Conservation (phyloP, 2,329 filamentous ascomycete species). For the Stachybotrys chlorohalonatus region DNA sequence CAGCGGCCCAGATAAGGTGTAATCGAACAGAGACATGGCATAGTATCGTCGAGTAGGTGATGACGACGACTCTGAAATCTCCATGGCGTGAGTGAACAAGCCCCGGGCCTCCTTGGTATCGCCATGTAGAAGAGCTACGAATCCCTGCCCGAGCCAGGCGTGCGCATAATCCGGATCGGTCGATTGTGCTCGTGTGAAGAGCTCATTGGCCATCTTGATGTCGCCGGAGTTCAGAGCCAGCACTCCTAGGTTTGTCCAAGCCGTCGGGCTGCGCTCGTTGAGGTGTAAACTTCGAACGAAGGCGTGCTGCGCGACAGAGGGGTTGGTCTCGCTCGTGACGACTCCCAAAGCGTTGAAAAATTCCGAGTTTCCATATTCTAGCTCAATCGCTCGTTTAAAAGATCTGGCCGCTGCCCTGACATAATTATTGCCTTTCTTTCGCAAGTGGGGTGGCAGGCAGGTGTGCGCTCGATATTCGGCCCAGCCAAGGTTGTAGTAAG, state of each 20-base stretch:
- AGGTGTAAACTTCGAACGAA: constrained; percentile 89
- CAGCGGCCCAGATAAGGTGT: constrained; percentile 52
- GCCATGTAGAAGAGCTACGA: constrained; percentile 70
- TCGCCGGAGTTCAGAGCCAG: constrained; percentile 82
- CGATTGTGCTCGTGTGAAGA: constrained; percentile 85
- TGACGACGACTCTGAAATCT: constrained; percentile 74
- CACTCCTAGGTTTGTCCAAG: constrained; percentile 86
- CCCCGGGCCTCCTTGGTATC: constrained; percentile 69
- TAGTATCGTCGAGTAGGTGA: constrained; percentile 70
- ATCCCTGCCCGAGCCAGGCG: constrained; percentile 88
- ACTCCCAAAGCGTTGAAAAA: constrained; percentile 97
- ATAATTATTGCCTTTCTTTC: constrained; percentile 56
- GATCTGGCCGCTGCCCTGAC: constrained; percentile 76
- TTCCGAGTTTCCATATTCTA: constrained; percentile 87
- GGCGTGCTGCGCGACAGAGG: constrained; percentile 83
- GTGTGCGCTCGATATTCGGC: constrained; percentile 72
- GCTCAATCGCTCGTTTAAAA: constrained; percentile 92
- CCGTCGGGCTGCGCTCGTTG: constrained; percentile 75
- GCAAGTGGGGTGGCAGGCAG: constrained; percentile 44
- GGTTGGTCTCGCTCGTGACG: constrained; percentile 76
- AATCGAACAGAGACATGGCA: constrained; percentile 72
- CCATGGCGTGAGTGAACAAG: constrained; percentile 89
- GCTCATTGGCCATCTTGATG: constrained; percentile 74
- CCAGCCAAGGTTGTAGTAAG: constrained; percentile 95
- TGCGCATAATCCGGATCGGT: constrained; percentile 89